Percentiles rank a stretch among this genome's conserved stretches.
These are phyloP conservation scores for Lithospermum erythrorhizon DNA, from an alignment of 257 asterid genomes.

Conservation along the genomic window DNA sequence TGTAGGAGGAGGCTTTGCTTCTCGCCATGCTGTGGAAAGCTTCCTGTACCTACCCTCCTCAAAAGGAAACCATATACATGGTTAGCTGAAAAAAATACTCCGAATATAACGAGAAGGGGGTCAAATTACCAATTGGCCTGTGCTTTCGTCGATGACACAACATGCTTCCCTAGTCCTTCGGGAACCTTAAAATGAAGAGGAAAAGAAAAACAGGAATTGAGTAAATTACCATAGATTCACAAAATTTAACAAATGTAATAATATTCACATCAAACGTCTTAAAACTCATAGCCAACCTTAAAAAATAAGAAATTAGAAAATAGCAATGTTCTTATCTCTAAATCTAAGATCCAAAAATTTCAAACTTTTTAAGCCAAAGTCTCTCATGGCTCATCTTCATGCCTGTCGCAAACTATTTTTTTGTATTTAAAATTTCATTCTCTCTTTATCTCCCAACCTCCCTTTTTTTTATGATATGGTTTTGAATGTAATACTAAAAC, in stretches of 20 bases:
- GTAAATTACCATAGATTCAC: background rate
- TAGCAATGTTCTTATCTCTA: too few species aligned
- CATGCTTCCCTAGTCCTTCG: constrained; percentile 59
- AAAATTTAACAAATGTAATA: background rate
- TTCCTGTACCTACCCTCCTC: constrained; percentile 59
- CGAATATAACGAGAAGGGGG: background rate
- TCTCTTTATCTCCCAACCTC: too few species aligned
- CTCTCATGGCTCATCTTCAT: too few species aligned
- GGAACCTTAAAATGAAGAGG: constrained; percentile 50
- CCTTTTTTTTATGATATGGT: too few species aligned
- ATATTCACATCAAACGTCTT: too few species aligned
- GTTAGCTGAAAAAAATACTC: background rate
- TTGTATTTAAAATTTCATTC: too few species aligned
- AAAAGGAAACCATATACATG: background rate
- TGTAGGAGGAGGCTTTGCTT: constrained; percentile 74
- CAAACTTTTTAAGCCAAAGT: too few species aligned
- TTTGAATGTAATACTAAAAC: too few species aligned
- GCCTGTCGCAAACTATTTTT: too few species aligned
- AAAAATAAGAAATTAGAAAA: too few species aligned
- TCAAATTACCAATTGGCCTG: constrained; percentile 68
- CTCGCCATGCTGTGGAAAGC: constrained; percentile 89
- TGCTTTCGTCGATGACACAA: constrained; percentile 75
- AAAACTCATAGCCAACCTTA: too few species aligned
- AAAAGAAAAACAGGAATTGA: background rate
- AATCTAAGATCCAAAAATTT: too few species aligned